Evolutionary conservation across 1,284 basidiomycete species (phyloP), one percentile per base, ranked within the genome.

Genomic region (Pseudozyma flocculosa): DNA sequence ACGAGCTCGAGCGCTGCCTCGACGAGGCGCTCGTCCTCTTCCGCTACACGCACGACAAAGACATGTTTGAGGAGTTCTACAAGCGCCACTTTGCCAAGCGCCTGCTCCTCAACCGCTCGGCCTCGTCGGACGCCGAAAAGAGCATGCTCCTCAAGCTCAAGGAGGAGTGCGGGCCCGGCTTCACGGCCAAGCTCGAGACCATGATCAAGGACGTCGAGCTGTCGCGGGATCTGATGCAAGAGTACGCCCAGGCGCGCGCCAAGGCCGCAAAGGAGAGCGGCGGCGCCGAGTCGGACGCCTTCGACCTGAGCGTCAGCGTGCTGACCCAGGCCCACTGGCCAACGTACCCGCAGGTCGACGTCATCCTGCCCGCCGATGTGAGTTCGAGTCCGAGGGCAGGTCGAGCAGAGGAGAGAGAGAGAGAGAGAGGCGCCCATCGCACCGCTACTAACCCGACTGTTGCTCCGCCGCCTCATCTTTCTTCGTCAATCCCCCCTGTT

Each of bases 71-170:
- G 70, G 89, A 89, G 29, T 97, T 95, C 80, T 99, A 97, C 79
- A 88, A 90, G 74, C 86, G 89, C 10, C 86, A 87, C 43, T 81
- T 98, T 48, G 90, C 93, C 18, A 95, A 91, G 81, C 85, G 94
- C 36, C 78, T 99, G 50, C 80, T 99, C 36, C 82, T 96, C 18
- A 86, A 87, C 68, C 87, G 87, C 74, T 91, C 88, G 47, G 93
- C 94, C 0, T 90, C 87, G 8, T 87, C 92, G 68, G 93, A 97
- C 75, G 88, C 92, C 70, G 94, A 99, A 81, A 86, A 87, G 68
- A 84, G 83, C 37, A 88, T 97, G 83, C 82, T 99, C 50, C 86
- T 89, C 78, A 89, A 88, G 79, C 82, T 98, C 62, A 90, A 90
- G 80, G 87, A 90, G 88, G 90, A 87, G 48, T 92, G 90, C 62